Percentiles rank a stretch among this genome's conserved stretches.
Evolutionary conservation across 768 basidiomycete species (phyloP).

Genomic region (Suillus brevipes): DNA sequence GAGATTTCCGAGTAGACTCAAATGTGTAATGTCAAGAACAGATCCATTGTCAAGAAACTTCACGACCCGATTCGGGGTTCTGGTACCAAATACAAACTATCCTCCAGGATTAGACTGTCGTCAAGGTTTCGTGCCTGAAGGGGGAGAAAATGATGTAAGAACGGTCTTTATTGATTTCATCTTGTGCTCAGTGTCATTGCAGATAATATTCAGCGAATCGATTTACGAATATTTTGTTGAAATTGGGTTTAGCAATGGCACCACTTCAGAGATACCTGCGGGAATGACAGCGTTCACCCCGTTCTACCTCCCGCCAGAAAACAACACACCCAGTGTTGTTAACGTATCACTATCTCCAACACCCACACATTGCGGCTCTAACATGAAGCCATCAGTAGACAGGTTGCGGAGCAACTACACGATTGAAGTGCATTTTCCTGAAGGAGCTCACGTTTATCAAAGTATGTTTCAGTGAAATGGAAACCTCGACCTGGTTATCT

Average conservation of each 20-base stretch:
- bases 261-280: slow-evolving; percentile 13
- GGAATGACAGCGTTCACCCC: slow-evolving; percentile 9
- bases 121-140: not conserved
- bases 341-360: not conserved
- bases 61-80: slow-evolving; percentile 12
- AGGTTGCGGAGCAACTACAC: slow-evolving; percentile 10
- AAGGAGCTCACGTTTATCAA: not conserved
- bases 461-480: not conserved
- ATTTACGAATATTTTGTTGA: slow-evolving; percentile 22
- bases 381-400: not conserved
- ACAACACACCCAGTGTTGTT: not conserved
- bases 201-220: slow-evolving; percentile 7
- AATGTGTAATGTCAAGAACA: not conserved
- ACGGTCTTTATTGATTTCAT: not conserved
- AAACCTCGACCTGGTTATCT: not conserved
- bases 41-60: not conserved
- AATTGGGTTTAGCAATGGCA: slow-evolving; percentile 17
- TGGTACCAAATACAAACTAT: slow-evolving; percentile 24
- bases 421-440: slow-evolving; percentile 2
- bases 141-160: not conserved
- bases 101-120: slow-evolving; percentile 16
- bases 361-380: too few relatives aligned
- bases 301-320: not conserved
- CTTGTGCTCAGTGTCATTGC: not conserved
- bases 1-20: slow-evolving; percentile 8